phyloP scores from a whole-genome alignment of 768 basidiomycete species.

The Kwoniella europaea region DNA sequence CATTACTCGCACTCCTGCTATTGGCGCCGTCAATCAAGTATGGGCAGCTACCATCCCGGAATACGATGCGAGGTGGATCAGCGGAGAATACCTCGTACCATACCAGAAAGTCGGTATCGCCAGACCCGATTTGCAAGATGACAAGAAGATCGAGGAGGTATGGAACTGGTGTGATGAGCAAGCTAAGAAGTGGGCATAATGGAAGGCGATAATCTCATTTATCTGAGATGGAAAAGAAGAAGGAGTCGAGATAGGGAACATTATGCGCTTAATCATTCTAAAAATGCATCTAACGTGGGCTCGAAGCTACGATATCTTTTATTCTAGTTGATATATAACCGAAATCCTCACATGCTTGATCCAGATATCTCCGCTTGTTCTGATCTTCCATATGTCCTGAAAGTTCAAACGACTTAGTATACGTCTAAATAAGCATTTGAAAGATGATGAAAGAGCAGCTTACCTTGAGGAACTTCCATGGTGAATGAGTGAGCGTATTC shows the following conservation, averaged over 20 bases:
- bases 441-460: constrained; percentile 5
- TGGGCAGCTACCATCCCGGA: constrained; percentile 44
- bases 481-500: constrained; percentile 80
- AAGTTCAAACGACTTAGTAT: constrained; percentile 12
- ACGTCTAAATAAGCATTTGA: no score
- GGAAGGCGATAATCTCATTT: not conserved
- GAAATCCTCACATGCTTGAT: constrained; percentile 29
- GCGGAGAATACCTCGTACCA: constrained; percentile 49
- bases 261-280: not conserved
- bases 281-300: constrained; percentile 17
- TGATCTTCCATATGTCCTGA: constrained; percentile 74
- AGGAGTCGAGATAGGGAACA: not conserved
- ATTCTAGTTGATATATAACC: constrained; percentile 32
- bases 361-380: constrained; percentile 67
- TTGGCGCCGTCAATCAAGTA: constrained; percentile 46
- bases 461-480: constrained; percentile 67
- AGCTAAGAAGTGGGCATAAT: constrained; percentile 25
- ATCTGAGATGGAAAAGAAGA: not conserved
- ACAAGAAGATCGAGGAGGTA: constrained; percentile 24
- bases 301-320: constrained; percentile 24
- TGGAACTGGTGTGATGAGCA: constrained; percentile 52
- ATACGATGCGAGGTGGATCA: constrained; percentile 28
- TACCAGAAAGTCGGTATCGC: constrained; percentile 39
- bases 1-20: constrained; percentile 25
- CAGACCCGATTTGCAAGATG: constrained; percentile 40